phyloP scores from a whole-genome alignment of 495 filamentous ascomycete genomes.

The Jackrogersella multiformis region DNA sequence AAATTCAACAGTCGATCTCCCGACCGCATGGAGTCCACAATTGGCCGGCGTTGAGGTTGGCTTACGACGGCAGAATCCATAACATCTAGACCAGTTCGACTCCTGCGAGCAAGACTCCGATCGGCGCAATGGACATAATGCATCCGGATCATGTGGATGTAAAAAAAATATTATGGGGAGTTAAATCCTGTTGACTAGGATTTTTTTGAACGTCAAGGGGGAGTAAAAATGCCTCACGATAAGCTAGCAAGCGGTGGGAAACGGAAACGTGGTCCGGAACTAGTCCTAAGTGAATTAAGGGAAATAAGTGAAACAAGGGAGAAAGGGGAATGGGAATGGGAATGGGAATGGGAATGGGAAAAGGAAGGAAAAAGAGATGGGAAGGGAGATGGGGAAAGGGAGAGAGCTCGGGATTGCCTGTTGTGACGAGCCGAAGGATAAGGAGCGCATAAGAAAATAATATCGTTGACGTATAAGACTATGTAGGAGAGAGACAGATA shows the following conservation, averaged over 20 bases:
- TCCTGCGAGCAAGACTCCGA: slow-evolving; percentile 3
- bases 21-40: slow-evolving; percentile 35
- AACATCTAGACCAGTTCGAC: slow-evolving; percentile 22
- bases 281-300: neutral
- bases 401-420: neutral
- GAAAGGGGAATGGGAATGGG: neutral
- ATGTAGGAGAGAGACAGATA: slow-evolving; percentile 26
- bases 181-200: slow-evolving; percentile 3
- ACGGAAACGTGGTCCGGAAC: neutral
- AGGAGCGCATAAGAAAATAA: slow-evolving; percentile 17
- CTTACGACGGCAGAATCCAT: slow-evolving; percentile 17
- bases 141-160: neutral
- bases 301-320: slow-evolving; percentile 2
- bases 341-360: neutral
- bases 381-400: neutral
- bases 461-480: slow-evolving; percentile 30
- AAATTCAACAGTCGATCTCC: slow-evolving; percentile 31
- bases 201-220: neutral
- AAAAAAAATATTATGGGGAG: slow-evolving; percentile 1
- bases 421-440: slow-evolving; percentile 9
- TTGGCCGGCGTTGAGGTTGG: slow-evolving; percentile 34
- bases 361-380: neutral
- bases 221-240: slow-evolving; percentile 14
- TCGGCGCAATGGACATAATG: slow-evolving; percentile 9
- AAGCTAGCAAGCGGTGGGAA: slow-evolving; percentile 11